phyloP scores from a whole-genome alignment of 2,329 filamentous ascomycete species.

The Trichoderma semiorbis region DNA sequence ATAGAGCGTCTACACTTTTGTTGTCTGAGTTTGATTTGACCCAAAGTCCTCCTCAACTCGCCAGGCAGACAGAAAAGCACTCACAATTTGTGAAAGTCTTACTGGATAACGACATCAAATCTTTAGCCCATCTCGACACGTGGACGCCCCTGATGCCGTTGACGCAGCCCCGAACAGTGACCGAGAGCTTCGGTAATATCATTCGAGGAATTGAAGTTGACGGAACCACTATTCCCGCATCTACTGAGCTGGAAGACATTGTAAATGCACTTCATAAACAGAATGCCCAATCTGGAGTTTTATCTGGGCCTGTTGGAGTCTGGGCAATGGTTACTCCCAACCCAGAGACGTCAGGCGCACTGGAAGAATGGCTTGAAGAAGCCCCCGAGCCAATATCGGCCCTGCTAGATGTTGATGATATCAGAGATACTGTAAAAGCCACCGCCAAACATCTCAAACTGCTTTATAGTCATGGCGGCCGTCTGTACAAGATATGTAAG shows the following conservation, averaged over 20 bases:
- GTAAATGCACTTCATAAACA: conserved; percentile 57
- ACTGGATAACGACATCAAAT: conserved; percentile 21
- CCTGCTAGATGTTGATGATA: conserved; percentile 3
- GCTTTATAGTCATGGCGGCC: conserved; percentile 42
- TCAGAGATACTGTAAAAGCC: conserved; percentile 23
- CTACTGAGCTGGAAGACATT: conserved; percentile 64
- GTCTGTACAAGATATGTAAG: conserved; percentile 41
- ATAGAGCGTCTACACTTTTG: conserved; percentile 56
- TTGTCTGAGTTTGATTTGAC: conserved; percentile 33
- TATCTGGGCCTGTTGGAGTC: conserved; percentile 54
- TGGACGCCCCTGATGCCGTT: conserved; percentile 57
- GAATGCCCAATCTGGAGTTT: conserved; percentile 23
- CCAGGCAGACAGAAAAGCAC: conserved; percentile 34
- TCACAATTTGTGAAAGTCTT: conserved; percentile 37
- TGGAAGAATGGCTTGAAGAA: conserved; percentile 9
- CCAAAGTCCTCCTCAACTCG: conserved; percentile 22
- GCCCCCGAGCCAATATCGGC: conserved; percentile 19
- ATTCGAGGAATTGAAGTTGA: conserved; percentile 58
- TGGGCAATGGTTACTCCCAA: conserved; percentile 69
- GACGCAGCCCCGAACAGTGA: conserved; percentile 59
- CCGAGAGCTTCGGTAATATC: conserved; percentile 73
- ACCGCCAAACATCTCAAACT: conserved; percentile 31
- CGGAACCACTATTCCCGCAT: conserved; percentile 56
- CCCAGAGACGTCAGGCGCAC: background rate
- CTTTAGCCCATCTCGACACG: conserved; percentile 27